Conservation (phyloP, 371 early-diverging fungal genomes). For the Rhizomucor miehei region DNA sequence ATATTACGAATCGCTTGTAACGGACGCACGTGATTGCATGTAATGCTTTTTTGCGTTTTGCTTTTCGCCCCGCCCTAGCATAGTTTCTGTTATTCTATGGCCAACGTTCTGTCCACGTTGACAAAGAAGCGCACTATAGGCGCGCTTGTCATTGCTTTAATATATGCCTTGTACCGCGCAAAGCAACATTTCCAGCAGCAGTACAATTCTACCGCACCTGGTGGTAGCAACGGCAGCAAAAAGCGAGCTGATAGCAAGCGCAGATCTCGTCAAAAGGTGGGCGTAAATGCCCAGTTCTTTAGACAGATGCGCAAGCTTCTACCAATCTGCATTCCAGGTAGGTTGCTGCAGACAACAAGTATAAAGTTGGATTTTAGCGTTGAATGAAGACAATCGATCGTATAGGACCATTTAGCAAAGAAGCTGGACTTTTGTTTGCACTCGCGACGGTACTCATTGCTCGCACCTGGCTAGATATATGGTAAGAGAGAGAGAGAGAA, state of each 20-base stretch:
- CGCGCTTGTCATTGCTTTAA: conserved; percentile 31
- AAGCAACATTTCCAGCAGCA: conserved; percentile 24
- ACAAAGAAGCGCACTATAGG: conserved; percentile 29
- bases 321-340: conserved; percentile 70
- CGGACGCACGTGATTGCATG: background rate
- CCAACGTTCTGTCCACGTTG: conserved; percentile 30
- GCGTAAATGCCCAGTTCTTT: conserved; percentile 68
- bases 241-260: conserved; percentile 6
- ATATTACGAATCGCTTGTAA: no score
- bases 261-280: conserved; percentile 38
- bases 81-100: conserved; percentile 17
- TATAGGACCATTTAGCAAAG: conserved; percentile 58
- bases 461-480: conserved; percentile 75
- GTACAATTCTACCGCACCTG: background rate
- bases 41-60: background rate
- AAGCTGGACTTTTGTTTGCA: conserved; percentile 60
- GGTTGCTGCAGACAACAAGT: no score
- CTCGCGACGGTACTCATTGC: conserved; percentile 67
- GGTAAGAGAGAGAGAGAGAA: conserved; percentile 31
- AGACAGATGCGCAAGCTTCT: conserved; percentile 78
- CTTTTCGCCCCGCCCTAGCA: background rate
- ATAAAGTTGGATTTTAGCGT: no score
- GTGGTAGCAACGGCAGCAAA: conserved; percentile 1
- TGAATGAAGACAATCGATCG: background rate
- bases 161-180: conserved; percentile 36